phyloP scores from a whole-genome alignment of 345 rosid species.

The Euphorbia peplus region DNA sequence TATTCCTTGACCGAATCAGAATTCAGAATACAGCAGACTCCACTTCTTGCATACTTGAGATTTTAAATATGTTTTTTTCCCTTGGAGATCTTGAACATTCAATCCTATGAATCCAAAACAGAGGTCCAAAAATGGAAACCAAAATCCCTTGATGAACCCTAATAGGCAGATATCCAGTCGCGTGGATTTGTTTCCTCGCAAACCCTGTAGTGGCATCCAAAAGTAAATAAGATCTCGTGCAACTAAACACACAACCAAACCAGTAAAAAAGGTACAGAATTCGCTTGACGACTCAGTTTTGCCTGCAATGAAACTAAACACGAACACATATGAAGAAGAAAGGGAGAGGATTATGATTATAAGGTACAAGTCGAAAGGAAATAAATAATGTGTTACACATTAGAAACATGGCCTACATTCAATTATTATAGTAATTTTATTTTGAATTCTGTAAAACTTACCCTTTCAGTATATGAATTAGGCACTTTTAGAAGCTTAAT shows the following conservation, averaged over 20 bases:
- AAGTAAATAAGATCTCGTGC: neutral
- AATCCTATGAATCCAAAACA: neutral
- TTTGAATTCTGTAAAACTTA: neutral
- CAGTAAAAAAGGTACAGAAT: neutral
- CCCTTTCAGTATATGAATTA: neutral
- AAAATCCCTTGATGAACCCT: neutral
- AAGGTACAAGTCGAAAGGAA: neutral
- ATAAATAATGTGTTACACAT: neutral
- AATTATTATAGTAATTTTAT: neutral
- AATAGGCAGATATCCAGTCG: neutral
- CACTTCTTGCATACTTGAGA: neutral
- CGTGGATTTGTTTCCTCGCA: neutral
- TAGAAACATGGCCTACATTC: neutral
- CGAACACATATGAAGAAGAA: neutral
- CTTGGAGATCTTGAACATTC: neutral
- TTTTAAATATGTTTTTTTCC: neutral
- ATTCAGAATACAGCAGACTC: neutral
- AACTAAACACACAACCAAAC: neutral
- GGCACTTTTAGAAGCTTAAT: neutral
- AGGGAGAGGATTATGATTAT: neutral
- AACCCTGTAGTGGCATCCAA: neutral
- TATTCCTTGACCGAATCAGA: neutral
- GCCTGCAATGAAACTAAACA: neutral
- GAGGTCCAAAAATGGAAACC: neutral
- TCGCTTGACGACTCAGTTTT: neutral